Evolutionary conservation across 2,329 filamentous ascomycete genomes (phyloP), one percentile per base, ranked within the genome.

Genomic region (Colletotrichum chrysophilum): DNA sequence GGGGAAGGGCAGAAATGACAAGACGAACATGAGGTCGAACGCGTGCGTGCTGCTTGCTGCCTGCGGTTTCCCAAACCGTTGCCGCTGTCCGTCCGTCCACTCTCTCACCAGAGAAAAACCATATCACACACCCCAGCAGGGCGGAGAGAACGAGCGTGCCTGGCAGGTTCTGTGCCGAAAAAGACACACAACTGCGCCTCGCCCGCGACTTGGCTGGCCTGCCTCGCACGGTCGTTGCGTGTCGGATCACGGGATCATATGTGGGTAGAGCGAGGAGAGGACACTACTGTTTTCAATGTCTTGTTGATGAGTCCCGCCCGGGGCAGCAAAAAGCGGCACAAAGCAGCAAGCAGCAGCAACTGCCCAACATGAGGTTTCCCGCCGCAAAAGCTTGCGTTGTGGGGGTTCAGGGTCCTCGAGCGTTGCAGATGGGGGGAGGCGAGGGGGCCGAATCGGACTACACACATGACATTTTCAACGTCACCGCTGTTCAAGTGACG

Each of bases 11-110:
- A 24, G 30, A 18, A 14, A 75, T 72, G 73, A 76, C 71, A 70
- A 76, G 74, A 76, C 66, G 74, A 76, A 76, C 74, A 70, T 74
- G 74, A 76, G 65, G 70, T 64, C 66, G 69, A 65, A 48, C 32
- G 28, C 32, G 28, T 32, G 58, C 43, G 43, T 48, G 58, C 52
- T 21, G 13, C 48, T 14, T 34, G 69, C 52, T 21, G 9, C 48
- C 21, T 34, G 69, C 56, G 65, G 58, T 43, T 30, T 38, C 30
- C 43, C 43, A 60, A 34, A 66, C 36, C 30, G 64, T 66, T 62
- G 65, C 32, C 36, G 61, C 30, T 26, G n/a, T 26, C 55, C 55
- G 21, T 26, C 58, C 60, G 6, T 9, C 24, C n/a, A 16, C 55
- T 56, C 69, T 61, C 61, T 14, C 64, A 48, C 43, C 43, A 48